Conservation (phyloP, 768 basidiomycete genomes). For the Coprinopsis sp. region DNA sequence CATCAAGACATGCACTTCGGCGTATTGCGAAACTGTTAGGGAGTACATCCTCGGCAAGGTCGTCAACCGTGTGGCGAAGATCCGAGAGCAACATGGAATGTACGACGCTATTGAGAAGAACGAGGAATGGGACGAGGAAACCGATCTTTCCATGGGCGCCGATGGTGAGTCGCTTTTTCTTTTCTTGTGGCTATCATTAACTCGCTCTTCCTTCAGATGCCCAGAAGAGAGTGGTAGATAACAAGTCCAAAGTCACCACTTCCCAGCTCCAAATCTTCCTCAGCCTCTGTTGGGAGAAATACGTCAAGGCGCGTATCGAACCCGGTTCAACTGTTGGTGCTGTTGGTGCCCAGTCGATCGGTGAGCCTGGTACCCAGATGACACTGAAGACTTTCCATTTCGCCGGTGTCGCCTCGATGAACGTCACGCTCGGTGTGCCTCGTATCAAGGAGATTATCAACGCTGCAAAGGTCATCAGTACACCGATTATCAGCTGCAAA, state of each 20-base stretch:
- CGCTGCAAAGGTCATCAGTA: slow-evolving; percentile 94
- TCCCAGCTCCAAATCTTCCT: slow-evolving; percentile 76
- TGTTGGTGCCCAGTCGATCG: slow-evolving; percentile 97
- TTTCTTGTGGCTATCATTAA: slow-evolving; percentile 5
- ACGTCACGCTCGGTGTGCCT: slow-evolving; percentile 98
- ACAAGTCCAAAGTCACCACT: slow-evolving; percentile 85
- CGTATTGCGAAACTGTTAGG: slow-evolving; percentile 65
- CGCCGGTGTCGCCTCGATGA: slow-evolving; percentile 99
- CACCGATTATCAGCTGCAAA: slow-evolving; percentile 97
- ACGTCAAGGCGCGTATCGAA: slow-evolving; percentile 94
- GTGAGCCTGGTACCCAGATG: slow-evolving; percentile 99
- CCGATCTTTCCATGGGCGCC: slow-evolving; percentile 72
- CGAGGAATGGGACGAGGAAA: slow-evolving; percentile 73
- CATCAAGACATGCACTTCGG: slow-evolving; percentile 61
- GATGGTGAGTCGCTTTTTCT: slow-evolving; percentile 43
- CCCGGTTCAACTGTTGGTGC: slow-evolving; percentile 98
- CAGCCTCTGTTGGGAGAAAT: slow-evolving; percentile 85
- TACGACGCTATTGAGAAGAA: slow-evolving; percentile 73
- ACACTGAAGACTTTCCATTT: slow-evolving; percentile 99
- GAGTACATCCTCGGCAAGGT: slow-evolving; percentile 68
- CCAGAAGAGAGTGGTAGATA: slow-evolving; percentile 76
- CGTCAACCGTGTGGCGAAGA: slow-evolving; percentile 57
- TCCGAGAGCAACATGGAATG: slow-evolving; percentile 74
- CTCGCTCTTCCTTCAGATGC: slow-evolving; percentile 38
- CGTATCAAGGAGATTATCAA: slow-evolving; percentile 99